Conservation (phyloP, 805 yeast species). For the Hanseniaspora taiwanica region DNA sequence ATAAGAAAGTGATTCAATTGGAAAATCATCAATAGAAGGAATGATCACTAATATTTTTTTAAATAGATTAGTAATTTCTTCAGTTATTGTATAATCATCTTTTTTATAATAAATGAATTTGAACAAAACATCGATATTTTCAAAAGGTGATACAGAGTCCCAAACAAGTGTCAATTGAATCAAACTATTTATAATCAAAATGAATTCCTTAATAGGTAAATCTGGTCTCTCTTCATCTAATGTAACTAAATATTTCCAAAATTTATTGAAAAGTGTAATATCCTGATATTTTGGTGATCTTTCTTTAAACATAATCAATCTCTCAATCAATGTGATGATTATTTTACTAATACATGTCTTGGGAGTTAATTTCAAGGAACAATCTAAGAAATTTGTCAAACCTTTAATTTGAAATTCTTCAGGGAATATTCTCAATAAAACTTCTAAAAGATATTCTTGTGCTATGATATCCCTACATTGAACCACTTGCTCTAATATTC, state of each 20-base stretch:
- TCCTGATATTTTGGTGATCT: slow-evolving; percentile 5
- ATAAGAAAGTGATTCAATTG: slow-evolving; percentile 1
- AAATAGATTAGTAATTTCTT: slow-evolving; percentile 3
- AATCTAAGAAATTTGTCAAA: slow-evolving; percentile 48
- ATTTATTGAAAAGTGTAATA: slow-evolving; percentile 40
- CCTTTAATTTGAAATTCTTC: slow-evolving; percentile 79
- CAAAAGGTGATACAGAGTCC: slow-evolving; percentile 42
- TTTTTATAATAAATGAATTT: slow-evolving; percentile 34
- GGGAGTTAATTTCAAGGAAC: slow-evolving; percentile 56
- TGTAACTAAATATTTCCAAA: slow-evolving; percentile 51
- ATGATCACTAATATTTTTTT: slow-evolving; percentile 1
- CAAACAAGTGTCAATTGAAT: slow-evolving; percentile 50
- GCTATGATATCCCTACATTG: slow-evolving; percentile 89
- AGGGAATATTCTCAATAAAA: slow-evolving; percentile 87
- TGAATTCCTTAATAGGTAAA: slow-evolving; percentile 51
- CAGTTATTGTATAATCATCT: slow-evolving; percentile 22
- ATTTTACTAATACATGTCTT: slow-evolving; percentile 55
- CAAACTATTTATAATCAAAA: slow-evolving; percentile 52
- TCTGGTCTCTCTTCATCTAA: slow-evolving; percentile 48
- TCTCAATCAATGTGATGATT: slow-evolving; percentile 55
- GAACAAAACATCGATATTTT: slow-evolving; percentile 49
- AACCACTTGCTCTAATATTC: slow-evolving; percentile 74
- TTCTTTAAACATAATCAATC: slow-evolving; percentile 29
- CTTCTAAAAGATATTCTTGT: slow-evolving; percentile 84
- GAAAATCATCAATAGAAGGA: slow-evolving; percentile 1